Conservation (phyloP, 805 yeast species). For the Candida railenensis region DNA sequence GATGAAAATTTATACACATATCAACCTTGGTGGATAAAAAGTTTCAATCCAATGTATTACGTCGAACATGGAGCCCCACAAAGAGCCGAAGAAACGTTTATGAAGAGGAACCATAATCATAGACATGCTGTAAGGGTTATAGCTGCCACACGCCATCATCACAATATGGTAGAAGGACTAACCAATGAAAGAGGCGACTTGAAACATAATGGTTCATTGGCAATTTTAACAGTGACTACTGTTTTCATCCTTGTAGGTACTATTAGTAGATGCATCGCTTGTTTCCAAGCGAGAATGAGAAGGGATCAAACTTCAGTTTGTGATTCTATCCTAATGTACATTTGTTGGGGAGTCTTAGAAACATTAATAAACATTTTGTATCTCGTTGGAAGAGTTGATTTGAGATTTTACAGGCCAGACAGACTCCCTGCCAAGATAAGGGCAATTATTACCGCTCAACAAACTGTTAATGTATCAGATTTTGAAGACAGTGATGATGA, state of each 20-base stretch:
- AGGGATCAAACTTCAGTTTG: conserved; percentile 7
- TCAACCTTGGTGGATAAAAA: conserved; percentile 79
- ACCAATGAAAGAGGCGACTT: conserved; percentile 41
- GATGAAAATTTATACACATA: conserved; percentile 55
- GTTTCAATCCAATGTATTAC: conserved; percentile 58
- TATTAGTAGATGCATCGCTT: conserved; percentile 39
- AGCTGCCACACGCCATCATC: conserved; percentile 51
- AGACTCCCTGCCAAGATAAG: conserved; percentile 34
- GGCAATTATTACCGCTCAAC: conserved; percentile 33
- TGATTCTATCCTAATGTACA: conserved; percentile 54
- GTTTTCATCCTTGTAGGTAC: conserved; percentile 51
- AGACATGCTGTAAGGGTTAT: conserved; percentile 56
- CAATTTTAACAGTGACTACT: conserved; percentile 48
- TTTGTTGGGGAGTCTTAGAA: conserved; percentile 67
- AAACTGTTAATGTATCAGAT: conserved; percentile 27
- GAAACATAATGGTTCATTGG: conserved; percentile 53
- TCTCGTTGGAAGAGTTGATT: conserved; percentile 62
- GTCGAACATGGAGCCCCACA: conserved; percentile 52
- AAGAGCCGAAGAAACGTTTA: conserved; percentile 47
- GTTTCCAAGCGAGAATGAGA: conserved; percentile 15
- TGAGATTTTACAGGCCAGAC: conserved; percentile 77
- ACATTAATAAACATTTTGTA: conserved; percentile 51
- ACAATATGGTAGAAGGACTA: conserved; percentile 36
- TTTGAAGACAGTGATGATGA: conserved; percentile 19
- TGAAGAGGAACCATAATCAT: conserved; percentile 48